Conservation (phyloP, 225 moss, liverwort and hornwort species). For the Marchantia paleacea region DNA sequence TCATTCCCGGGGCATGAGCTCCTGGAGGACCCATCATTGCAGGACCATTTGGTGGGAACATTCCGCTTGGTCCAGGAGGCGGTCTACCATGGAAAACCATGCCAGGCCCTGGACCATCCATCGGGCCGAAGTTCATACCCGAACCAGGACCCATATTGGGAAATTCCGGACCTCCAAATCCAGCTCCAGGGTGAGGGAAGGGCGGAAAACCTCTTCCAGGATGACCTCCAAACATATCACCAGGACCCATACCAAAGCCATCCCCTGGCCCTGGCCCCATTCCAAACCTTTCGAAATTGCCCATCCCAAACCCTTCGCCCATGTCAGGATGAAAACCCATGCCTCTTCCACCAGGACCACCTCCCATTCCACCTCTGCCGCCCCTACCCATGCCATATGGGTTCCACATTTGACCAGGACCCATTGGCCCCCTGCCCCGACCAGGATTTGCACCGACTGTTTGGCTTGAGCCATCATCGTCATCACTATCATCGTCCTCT, state of each 20-base stretch:
- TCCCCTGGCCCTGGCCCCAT: conserved; percentile 77
- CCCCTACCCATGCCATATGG: conserved; percentile 86
- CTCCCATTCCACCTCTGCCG: conserved; percentile 64
- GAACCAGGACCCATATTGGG: conserved; percentile 52
- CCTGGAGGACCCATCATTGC: conserved; percentile 91
- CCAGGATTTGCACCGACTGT: conserved; percentile 40
- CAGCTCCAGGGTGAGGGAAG: conserved; percentile 87
- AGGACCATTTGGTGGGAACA: conserved; percentile 89
- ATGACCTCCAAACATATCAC: conserved; percentile 79
- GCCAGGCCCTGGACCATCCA: conserved; percentile 80
- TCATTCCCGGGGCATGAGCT: conserved; percentile 55
- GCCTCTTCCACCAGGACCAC: conserved; percentile 80
- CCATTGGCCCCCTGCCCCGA: conserved; percentile 51
- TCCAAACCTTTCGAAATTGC: conserved; percentile 82
- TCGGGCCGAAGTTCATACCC: conserved; percentile 73
- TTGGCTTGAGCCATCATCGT: conserved; percentile 88
- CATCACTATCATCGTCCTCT: conserved; percentile 94
- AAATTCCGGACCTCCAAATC: conserved; percentile 88
- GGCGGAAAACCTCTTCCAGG: conserved; percentile 87
- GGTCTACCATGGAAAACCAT: conserved; percentile 89
- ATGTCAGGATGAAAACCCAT: conserved; percentile 89
- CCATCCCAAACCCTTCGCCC: conserved; percentile 89
- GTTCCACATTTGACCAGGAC: conserved; percentile 82
- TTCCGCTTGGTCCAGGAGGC: conserved; percentile 59
- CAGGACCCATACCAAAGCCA: conserved; percentile 80